These are phyloP conservation scores for Magnaporthiopsis poae DNA, from an alignment of 2,329 filamentous ascomycete species.

Conservation along the genomic window DNA sequence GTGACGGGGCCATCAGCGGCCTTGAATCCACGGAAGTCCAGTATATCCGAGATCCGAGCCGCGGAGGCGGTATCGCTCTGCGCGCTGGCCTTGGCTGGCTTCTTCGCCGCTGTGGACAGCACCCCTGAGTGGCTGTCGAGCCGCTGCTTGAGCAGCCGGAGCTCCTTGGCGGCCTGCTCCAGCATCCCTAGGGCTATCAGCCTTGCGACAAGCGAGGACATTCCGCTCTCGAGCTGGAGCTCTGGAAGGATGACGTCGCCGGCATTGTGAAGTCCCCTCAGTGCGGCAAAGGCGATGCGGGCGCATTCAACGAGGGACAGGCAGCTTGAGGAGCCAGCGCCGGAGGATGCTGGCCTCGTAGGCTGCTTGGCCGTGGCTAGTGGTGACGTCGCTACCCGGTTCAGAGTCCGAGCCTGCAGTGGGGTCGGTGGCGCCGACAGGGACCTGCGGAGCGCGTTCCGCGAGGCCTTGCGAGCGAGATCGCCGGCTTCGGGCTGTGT, in stretches of 20 bases:
- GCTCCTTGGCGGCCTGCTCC: conserved; percentile 58
- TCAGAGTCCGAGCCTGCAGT: conserved; percentile 50
- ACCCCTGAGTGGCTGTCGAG: conserved; percentile 34
- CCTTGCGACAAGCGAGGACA: conserved; percentile 59
- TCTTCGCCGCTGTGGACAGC: conserved; percentile 17
- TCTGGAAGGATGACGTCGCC: conserved; percentile 46
- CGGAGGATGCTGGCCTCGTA: conserved; percentile 12
- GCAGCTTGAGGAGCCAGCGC: conserved; percentile 28
- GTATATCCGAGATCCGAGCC: conserved; percentile 44
- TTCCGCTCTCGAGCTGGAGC: conserved; percentile 63
- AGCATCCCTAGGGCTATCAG: conserved; percentile 55
- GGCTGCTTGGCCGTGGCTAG: conserved; percentile 23
- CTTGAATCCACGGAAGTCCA: conserved; percentile 47
- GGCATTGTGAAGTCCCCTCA: conserved; percentile 48
- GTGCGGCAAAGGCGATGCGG: conserved; percentile 54
- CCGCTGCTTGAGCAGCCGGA: conserved; percentile 54
- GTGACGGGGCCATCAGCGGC: conserved; percentile 33
- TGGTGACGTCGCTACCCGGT: conserved; percentile 48
- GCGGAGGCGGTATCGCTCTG: conserved; percentile 27
- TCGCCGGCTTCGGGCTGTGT: conserved; percentile 24
- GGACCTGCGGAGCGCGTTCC: conserved; percentile 42
- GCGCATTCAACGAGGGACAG: conserved; percentile 59
- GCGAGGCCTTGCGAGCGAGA: conserved; percentile 26
- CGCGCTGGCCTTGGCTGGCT: conserved; percentile 22
- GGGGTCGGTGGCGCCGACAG: conserved; percentile 50